phyloP scores from a whole-genome alignment of 2,329 filamentous ascomycete genomes.

The Aphanocladium album region DNA sequence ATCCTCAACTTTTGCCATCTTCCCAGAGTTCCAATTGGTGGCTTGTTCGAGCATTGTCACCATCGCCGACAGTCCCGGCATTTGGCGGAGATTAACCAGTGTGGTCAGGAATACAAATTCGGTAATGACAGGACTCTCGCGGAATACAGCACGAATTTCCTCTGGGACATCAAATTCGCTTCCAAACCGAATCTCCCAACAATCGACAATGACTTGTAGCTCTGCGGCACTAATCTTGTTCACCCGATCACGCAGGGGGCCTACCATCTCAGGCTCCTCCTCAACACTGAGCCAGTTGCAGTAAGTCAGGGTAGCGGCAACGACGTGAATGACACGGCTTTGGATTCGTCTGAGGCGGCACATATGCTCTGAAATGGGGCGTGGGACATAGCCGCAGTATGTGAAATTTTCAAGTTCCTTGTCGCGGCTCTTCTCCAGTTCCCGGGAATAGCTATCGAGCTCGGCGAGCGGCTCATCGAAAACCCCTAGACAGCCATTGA shows the following conservation, averaged over 20 bases:
- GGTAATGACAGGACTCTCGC: neutral
- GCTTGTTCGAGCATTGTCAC: neutral
- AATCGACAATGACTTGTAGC: neutral
- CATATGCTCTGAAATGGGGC: constrained; percentile 16
- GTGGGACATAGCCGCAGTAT: constrained; percentile 22
- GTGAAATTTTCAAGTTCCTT: constrained; percentile 1
- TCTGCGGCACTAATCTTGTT: neutral
- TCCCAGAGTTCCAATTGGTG: neutral
- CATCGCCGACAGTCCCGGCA: neutral
- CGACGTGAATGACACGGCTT: constrained; percentile 13
- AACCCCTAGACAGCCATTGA: no score
- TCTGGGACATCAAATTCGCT: neutral
- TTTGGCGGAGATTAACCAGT: neutral
- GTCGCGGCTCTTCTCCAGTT: no score
- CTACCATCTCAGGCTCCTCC: neutral
- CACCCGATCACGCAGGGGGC: neutral
- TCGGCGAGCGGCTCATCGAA: no score
- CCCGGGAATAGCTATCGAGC: no score
- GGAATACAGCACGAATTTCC: neutral
- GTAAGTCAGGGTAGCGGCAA: constrained; percentile 18
- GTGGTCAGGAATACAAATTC: neutral
- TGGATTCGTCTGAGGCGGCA: constrained; percentile 14
- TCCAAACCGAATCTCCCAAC: neutral
- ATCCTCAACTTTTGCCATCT: neutral
- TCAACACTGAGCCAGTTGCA: neutral